A percentile compares a stretch with the other conserved stretches of the same genome.
These are phyloP conservation scores for Meira nashicola DNA, from an alignment of 1,284 basidiomycete species.

Conservation along the genomic window DNA sequence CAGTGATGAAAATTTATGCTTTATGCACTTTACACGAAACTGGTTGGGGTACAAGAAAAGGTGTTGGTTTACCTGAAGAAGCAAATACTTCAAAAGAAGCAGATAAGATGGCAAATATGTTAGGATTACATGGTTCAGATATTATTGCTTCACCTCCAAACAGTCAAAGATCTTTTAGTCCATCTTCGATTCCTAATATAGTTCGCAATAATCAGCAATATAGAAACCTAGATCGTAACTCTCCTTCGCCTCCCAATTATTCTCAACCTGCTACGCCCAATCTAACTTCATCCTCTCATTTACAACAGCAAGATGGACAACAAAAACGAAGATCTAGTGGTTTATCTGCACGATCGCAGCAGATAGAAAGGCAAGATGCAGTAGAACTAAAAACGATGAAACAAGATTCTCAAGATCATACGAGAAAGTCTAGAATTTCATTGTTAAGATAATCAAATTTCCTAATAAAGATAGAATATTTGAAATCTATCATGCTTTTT, in stretches of 20 bases:
- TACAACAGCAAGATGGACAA: not conserved
- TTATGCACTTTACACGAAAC: constrained; percentile 76
- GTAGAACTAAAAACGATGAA: too few species aligned
- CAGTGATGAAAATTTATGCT: constrained; percentile 80
- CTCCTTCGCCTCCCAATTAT: not conserved
- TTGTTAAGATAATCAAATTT: too few species aligned
- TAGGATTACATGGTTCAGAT: not conserved
- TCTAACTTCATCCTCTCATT: not conserved
- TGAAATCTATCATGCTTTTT: too few species aligned
- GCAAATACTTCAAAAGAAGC: constrained; percentile 1
- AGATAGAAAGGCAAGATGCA: too few species aligned
- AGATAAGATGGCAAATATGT: not conserved
- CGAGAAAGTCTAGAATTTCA: too few species aligned
- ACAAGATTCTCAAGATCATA: too few species aligned
- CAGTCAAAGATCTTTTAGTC: too few species aligned
- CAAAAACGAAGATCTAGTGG: too few species aligned
- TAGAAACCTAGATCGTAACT: not conserved
- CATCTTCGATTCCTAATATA: too few species aligned
- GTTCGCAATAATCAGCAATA: too few species aligned
- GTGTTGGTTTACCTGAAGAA: constrained; percentile 61
- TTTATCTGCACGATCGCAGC: too few species aligned
- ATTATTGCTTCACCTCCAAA: not conserved
- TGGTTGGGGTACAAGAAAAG: constrained; percentile 83
- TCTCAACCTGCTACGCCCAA: not conserved
- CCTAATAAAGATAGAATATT: too few species aligned